Evolutionary conservation across 495 filamentous ascomycete genomes (phyloP).

Genomic region (Evansstolkia leycettana): DNA sequence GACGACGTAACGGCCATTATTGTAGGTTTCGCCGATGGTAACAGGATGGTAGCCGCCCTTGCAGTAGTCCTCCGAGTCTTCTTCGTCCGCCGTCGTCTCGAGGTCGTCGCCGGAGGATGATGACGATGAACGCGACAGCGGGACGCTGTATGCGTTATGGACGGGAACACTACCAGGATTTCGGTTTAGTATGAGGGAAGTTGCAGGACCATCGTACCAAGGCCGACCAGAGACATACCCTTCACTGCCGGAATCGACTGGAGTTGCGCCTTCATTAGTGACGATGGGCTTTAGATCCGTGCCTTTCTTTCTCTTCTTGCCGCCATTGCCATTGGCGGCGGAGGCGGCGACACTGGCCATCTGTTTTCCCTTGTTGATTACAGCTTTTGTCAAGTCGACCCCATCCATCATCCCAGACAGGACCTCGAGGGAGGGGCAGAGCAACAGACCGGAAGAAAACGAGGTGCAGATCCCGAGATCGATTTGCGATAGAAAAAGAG

Average conservation of each 20-base stretch:
- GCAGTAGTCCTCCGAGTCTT: slow-evolving; percentile 98
- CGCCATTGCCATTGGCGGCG: slow-evolving; percentile 50
- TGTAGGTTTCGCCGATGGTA: slow-evolving; percentile 86
- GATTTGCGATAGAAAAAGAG: slow-evolving; percentile 2
- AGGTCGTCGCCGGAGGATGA: slow-evolving; percentile 73
- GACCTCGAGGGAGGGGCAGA: background rate
- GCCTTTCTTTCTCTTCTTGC: slow-evolving; percentile 79
- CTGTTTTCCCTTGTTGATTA: slow-evolving; percentile 70
- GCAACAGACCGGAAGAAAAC: background rate
- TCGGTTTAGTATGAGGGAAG: too few relatives aligned
- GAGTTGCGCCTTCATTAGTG: slow-evolving; percentile 54
- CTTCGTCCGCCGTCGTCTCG: slow-evolving; percentile 92
- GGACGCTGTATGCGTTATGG: slow-evolving; percentile 30
- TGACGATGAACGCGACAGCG: slow-evolving; percentile 64
- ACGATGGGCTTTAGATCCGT: slow-evolving; percentile 82
- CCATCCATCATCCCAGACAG: slow-evolving; percentile 51
- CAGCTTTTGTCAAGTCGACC: slow-evolving; percentile 59
- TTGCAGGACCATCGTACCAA: slow-evolving; percentile 41
- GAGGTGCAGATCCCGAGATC: too few relatives aligned
- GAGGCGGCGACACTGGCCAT: slow-evolving; percentile 48
- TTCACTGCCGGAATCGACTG: slow-evolving; percentile 33
- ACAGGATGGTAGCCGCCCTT: slow-evolving; percentile 98
- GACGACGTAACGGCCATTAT: slow-evolving; percentile 91
- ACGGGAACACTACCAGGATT: slow-evolving; percentile 18
- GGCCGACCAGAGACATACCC: slow-evolving; percentile 36